Conservation (phyloP, 2,329 filamentous ascomycete genomes). For the Microsporum audouinii region DNA sequence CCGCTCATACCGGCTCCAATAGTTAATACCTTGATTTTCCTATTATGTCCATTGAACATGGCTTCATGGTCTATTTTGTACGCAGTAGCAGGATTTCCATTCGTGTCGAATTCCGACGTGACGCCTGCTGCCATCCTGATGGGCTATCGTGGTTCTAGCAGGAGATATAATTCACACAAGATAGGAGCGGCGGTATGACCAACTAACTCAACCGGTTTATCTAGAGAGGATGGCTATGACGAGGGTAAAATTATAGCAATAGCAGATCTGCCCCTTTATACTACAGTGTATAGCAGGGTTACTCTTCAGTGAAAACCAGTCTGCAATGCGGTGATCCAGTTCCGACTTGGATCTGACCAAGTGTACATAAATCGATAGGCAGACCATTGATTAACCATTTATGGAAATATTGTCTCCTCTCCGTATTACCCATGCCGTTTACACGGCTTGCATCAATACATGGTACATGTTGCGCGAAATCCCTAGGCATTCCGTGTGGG, state of each 20-base stretch:
- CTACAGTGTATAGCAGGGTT: too few relatives aligned
- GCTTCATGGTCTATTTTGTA: constrained; percentile 13
- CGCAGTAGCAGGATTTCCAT: not conserved
- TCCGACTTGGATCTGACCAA: too few relatives aligned
- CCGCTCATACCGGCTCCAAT: constrained; percentile 33
- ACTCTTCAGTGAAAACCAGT: too few relatives aligned
- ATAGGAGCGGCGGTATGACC: too few relatives aligned
- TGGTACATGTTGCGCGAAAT: not conserved
- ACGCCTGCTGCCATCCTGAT: not conserved
- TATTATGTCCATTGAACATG: constrained; percentile 26
- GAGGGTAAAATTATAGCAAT: too few relatives aligned
- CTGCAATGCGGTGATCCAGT: too few relatives aligned
- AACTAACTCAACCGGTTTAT: too few relatives aligned
- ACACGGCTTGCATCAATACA: not conserved
- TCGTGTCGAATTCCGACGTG: not conserved
- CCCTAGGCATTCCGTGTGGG: not conserved
- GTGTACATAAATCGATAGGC: too few relatives aligned
- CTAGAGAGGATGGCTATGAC: too few relatives aligned
- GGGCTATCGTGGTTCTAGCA: not conserved
- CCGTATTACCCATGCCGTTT: not conserved
- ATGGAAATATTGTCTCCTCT: not conserved
- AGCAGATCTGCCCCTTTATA: too few relatives aligned
- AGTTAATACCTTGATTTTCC: constrained; percentile 34
- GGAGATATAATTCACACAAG: too few relatives aligned
- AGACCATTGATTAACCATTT: too few relatives aligned